Evolutionary conservation across 2,329 filamentous ascomycete genomes (phyloP), one percentile per base, ranked within the genome.

Genomic region (Pseudocercospora eumusae): DNA sequence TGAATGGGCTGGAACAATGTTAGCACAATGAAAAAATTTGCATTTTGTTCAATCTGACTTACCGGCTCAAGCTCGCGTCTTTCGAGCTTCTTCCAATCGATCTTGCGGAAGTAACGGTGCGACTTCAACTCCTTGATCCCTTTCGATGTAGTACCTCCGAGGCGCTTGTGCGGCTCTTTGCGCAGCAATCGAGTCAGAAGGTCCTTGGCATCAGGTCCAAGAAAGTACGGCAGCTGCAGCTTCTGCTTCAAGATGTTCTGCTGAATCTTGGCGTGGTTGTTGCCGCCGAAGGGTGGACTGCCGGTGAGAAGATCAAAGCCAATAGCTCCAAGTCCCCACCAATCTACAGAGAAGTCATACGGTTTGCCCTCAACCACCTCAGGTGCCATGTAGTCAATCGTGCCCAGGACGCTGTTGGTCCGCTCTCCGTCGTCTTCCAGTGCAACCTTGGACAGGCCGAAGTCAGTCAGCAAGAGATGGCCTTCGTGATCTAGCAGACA

Each of bases 341-440:
- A 99, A 79, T 99, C 95, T 18, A 97, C 96, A 1, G 92, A 88
- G 76, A 93, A 93, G 72, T 93, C 93, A 75, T 99, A 99, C 68
- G 91, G 88, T 67, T 90, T 88, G 64, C 92, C 93, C 65, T 88
- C 85, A 64, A 99, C 87, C 56, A 99, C 90, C 78, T 99, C 95
- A 0, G 95, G 95, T 0, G 95, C 96, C 95, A 99, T 99, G 83
- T 99, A 99, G 75, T 98, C 95, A 62, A 97, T 89, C 0, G 95
- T 99, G 56, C 95, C 95, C 9, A 97, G 86, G 68, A 97, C 89
- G 45, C 92, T 96, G 77, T 92, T 91, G 82, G 93, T 97, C 31
- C 82, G 83, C 28, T 55, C 56, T 15, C 50, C 59, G 10, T 67
- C 64, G 66, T 83, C 83, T 59, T 85, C 88, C 15, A 95, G 84